These are phyloP conservation scores for Cystofilobasidium capitatum DNA, from an alignment of 768 basidiomycete species.

Conservation along the genomic window DNA sequence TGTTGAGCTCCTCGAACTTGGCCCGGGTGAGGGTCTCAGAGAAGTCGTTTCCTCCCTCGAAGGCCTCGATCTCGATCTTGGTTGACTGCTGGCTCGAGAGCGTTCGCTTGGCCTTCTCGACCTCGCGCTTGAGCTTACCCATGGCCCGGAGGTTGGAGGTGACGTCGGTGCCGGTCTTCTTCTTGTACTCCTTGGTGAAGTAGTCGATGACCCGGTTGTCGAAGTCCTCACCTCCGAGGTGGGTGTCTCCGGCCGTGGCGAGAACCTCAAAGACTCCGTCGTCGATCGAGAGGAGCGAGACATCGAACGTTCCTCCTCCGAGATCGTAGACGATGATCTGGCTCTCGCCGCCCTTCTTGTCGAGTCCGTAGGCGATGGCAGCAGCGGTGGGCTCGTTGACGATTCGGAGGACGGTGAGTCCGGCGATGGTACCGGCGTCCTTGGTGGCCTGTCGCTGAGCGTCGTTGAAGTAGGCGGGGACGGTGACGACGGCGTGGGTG, in stretches of 20 bases:
- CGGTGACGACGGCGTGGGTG: constrained; percentile 94
- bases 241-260: constrained; percentile 87
- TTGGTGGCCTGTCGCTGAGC: constrained; percentile 99
- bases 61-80: constrained; percentile 87
- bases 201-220: constrained; percentile 87
- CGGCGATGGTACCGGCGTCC: constrained; percentile 90
- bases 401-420: constrained; percentile 88
- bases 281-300: constrained; percentile 87
- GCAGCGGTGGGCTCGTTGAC: constrained; percentile 97
- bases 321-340: constrained; percentile 98
- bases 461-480: constrained; percentile 98
- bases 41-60: constrained; percentile 94
- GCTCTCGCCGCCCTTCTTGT: constrained; percentile 84
- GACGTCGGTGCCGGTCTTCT: constrained; percentile 79
- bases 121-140: constrained; percentile 85
- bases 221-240: constrained; percentile 92
- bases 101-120: constrained; percentile 92
- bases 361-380: constrained; percentile 67
- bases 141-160: constrained; percentile 68
- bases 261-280: constrained; percentile 82
- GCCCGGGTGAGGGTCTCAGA: constrained; percentile 93
- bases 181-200: constrained; percentile 81
- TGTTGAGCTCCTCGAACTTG: constrained; percentile 98
- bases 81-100: constrained; percentile 81
- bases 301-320: constrained; percentile 97